Base-by-base conservation (phyloP, 179 eudicot genomes). In the Spinacia oleracea region DNA sequence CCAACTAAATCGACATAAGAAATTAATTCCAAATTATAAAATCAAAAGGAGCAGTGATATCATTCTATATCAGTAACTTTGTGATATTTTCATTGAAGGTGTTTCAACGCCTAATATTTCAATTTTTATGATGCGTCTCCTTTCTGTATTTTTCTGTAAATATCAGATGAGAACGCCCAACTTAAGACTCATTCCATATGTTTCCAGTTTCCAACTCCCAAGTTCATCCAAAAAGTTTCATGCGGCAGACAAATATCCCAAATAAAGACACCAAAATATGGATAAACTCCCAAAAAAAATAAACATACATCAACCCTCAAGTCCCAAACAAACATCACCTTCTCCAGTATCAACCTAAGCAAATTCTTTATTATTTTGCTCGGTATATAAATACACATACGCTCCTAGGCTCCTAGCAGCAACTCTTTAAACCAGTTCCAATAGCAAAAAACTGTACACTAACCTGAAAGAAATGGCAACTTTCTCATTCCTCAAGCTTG, bases 381-480 rank as follows among this genome's bases (percentile, higher is more conserved):
- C 1, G 8, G 31, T 63, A 15, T 14, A 31, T 29, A 63, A 11
- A 63, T 63, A 63, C 7, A 63, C 68, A 69, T 55, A 56, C 56
- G 43, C 20, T 56, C 60, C 56, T 9, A 70, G 34, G 42, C 20
- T 56, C 70, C 56, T 9, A 70, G 34, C n/a, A 31, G 25, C n/a
- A 21, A 59, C 34, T 27, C 50, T 27, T 51, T 3, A 58, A 35
- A 70, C 38, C 32, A 59, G 15, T 10, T 18, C 32, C 48, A 56
- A 4, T 31, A 43, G 3, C 9, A 43, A 72, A 27, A 8, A 29
- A 6, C 1, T 29, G 35, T 31, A 32, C 20, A 48, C 66, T 6
- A 51, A 59, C 73, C 58, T 21, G 5, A 38, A 31, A 67, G 40
- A 46, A 66, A 81, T 82, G 84, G 80, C 75, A 59, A 3, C 27